A percentile compares a stretch with the other conserved stretches of the same genome.
Conservation (phyloP, 2,329 filamentous ascomycete genomes). For the Leptoxyphium fumago region DNA sequence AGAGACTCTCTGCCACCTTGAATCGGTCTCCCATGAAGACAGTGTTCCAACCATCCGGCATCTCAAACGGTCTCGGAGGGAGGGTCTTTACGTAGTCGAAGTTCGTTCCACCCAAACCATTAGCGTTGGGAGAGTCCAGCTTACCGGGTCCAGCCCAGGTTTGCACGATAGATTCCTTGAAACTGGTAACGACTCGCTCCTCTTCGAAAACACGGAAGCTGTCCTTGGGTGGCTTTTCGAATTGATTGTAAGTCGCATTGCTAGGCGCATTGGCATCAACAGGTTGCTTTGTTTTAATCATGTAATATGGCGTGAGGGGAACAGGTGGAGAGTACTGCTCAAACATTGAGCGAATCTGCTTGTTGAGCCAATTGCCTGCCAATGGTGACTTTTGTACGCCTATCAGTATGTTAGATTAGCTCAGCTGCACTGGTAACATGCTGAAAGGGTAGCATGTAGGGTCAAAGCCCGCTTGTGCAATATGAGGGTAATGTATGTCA, state of each 20-base stretch:
- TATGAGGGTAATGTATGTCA: not conserved
- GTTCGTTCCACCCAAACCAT: constrained; percentile 42
- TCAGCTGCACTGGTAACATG: too few relatives aligned
- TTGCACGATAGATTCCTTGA: constrained; percentile 95
- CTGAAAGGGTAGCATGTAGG: too few relatives aligned
- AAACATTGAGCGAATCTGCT: constrained; percentile 74
- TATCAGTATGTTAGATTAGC: constrained; percentile 4
- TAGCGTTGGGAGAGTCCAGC: constrained; percentile 32
- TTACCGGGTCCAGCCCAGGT: constrained; percentile 73
- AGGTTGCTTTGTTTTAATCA: constrained; percentile 72
- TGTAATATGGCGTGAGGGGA: constrained; percentile 68
- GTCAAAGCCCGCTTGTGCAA: not conserved
- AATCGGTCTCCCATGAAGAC: constrained; percentile 84
- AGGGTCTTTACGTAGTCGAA: constrained; percentile 59
- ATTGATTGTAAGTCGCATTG: constrained; percentile 60
- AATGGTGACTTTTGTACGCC: constrained; percentile 73
- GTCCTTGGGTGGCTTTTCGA: constrained; percentile 43
- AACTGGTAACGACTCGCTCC: constrained; percentile 84
- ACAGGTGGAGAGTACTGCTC: constrained; percentile 51
- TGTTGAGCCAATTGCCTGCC: constrained; percentile 79
- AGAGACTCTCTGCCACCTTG: constrained; percentile 75
- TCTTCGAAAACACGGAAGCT: constrained; percentile 78
- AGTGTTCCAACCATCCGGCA: constrained; percentile 93
- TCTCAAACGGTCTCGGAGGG: constrained; percentile 82
- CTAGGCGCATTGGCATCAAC: constrained; percentile 76